Evolutionary conservation across 2,329 filamentous ascomycete species (phyloP).

Genomic region (Hansfordia pulvinata): DNA sequence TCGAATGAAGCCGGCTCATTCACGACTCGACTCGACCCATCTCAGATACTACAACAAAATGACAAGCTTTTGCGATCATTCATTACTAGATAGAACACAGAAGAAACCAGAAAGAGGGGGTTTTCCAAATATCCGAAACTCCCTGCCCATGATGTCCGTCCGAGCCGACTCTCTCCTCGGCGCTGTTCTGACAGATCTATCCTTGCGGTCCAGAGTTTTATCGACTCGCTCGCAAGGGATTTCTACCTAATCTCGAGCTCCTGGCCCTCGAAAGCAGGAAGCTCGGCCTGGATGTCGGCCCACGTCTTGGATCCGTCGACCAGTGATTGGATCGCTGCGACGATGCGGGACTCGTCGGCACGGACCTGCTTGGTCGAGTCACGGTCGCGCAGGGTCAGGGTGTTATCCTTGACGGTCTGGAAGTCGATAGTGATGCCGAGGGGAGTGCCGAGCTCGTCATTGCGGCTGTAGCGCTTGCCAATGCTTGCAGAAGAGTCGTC

Average conservation of each 20-base stretch:
- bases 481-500: slow-evolving; percentile 88
- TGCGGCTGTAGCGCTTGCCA: slow-evolving; percentile 86
- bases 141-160: too few species aligned
- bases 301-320: slow-evolving; percentile 40
- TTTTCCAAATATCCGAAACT: too few species aligned
- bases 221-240: too few species aligned
- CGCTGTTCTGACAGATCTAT: too few species aligned
- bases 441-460: slow-evolving; percentile 90
- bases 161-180: too few species aligned
- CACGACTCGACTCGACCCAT: too few species aligned
- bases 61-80: too few species aligned
- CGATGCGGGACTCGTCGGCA: slow-evolving; percentile 65
- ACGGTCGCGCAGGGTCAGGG: slow-evolving; percentile 77
- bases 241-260: slow-evolving; percentile 43
- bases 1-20: too few species aligned
- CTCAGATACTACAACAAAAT: too few species aligned
- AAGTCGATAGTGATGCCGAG: slow-evolving; percentile 93
- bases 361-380: slow-evolving; percentile 88
- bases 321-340: slow-evolving; percentile 48
- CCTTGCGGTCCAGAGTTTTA: too few species aligned
- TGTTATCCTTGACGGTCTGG: slow-evolving; percentile 79
- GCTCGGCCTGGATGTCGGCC: slow-evolving; percentile 57
- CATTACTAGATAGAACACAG: too few species aligned
- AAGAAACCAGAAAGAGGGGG: too few species aligned
- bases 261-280: slow-evolving; percentile 78